Evolutionary conservation across 2,329 filamentous ascomycete species (phyloP), one percentile per base, ranked within the genome.

Genomic region (Ophiocordyceps camponoti-saundersi): DNA sequence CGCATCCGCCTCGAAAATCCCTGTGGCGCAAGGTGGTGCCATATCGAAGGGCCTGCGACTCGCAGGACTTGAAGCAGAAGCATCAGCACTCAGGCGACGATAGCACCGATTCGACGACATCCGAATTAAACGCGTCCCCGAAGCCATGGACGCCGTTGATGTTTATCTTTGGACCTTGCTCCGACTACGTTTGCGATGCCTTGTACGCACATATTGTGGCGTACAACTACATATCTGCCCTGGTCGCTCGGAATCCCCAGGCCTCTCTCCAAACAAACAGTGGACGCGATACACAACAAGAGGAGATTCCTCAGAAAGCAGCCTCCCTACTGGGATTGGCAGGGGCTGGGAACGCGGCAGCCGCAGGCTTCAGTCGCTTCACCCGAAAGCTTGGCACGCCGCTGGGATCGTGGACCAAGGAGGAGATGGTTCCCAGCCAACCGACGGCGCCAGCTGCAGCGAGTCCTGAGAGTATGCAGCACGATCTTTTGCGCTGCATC

Each of bases 161-260:
- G 50, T 68, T 67, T 47, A 67, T 79, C 45, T 78, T 79, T 54
- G 67, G 70, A 1, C 53, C 59, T 3, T 73, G 68, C 21, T 69
- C 70, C 2, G 71, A 75, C 50, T 70, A 72, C 52, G 66, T 77
- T 6, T 77, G 74, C 53, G 73, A 79, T 46, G 72, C 74, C 0
- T 58, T 79, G 6, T 79, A 78, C 53, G 75, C 75, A 0, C 74
- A 79, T 53, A 63, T 79, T 10, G 59, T 79, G 4, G 74, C 72
- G 0, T 77, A 74, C 58, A 79, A 77, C 57, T 79, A 79, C 59
- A 62, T 79, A 44, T 61, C 59, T 10, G 56, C 55, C n/a, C 55
- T 63, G 36, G 54, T 60, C 23, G 54, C 55, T 30, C 51, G 55
- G 48, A 49, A 48, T 45, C 51, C 59, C 8, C 44, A 53, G 8